Percentiles rank a stretch among this genome's conserved stretches.
Conservation (phyloP, 164 flowering plant species). For the Vitis riparia region DNA sequence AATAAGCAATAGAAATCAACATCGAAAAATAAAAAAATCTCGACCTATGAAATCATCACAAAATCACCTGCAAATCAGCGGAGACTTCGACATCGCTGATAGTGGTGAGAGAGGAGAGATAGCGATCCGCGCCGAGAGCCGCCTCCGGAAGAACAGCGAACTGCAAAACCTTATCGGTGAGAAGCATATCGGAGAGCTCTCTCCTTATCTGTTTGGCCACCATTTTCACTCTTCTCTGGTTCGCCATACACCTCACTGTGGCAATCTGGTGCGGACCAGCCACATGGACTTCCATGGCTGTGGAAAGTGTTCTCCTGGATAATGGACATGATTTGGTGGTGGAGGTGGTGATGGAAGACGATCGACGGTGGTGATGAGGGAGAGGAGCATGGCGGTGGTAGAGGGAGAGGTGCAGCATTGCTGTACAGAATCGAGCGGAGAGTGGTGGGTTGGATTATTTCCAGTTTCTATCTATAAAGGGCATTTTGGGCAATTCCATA, state of each 20-base stretch:
- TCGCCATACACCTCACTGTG: slow-evolving; percentile 74
- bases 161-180: slow-evolving; percentile 79
- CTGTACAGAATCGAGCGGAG: background rate
- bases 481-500: background rate
- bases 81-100: slow-evolving; percentile 87
- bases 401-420: slow-evolving; percentile 29
- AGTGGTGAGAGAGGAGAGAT: slow-evolving; percentile 83
- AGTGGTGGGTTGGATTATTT: too few species aligned
- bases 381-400: slow-evolving; percentile 5
- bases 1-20: background rate
- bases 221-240: slow-evolving; percentile 86
- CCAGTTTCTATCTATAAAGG: background rate
- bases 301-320: background rate
- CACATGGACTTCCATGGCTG: background rate
- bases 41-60: background rate
- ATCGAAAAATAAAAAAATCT: background rate
- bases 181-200: slow-evolving; percentile 84
- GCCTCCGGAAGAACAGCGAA: slow-evolving; percentile 80
- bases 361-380: background rate
- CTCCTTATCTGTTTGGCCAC: slow-evolving; percentile 90
- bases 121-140: slow-evolving; percentile 88
- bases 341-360: slow-evolving; percentile 6
- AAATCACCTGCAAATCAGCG: slow-evolving; percentile 70
- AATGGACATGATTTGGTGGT: slow-evolving; percentile 9
- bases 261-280: slow-evolving; percentile 3